Conservation (phyloP, 495 filamentous ascomycete genomes). For the Amniculicola lignicola region DNA sequence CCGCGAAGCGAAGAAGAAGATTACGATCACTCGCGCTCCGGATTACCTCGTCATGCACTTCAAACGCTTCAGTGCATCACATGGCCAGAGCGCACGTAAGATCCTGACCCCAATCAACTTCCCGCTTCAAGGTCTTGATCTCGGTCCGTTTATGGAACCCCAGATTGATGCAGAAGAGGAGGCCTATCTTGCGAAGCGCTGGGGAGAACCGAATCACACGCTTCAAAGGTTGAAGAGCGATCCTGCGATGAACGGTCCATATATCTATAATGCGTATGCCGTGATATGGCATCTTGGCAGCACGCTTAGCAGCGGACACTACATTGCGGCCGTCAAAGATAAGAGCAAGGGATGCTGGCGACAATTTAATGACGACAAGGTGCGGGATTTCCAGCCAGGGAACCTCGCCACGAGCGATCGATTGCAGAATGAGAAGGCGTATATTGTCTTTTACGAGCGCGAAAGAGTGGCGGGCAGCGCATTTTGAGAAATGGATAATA, state of each 20-base stretch:
- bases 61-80: constrained; percentile 65
- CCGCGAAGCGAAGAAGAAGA: constrained; percentile 67
- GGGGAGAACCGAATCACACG: constrained; percentile 1
- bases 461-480: constrained; percentile 14
- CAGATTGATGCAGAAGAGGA: constrained; percentile 37
- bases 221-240: constrained; percentile 34
- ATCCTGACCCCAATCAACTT: constrained; percentile 67
- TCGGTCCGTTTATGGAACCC: constrained; percentile 58
- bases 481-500: no score
- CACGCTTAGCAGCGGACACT: constrained; percentile 65
- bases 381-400: constrained; percentile 57
- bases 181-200: constrained; percentile 7
- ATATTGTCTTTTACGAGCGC: constrained; percentile 61
- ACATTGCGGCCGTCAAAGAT: constrained; percentile 64
- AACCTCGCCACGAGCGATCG: constrained; percentile 48
- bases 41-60: constrained; percentile 72
- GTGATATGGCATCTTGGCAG: constrained; percentile 66
- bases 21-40: constrained; percentile 69
- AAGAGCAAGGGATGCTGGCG: constrained; percentile 57
- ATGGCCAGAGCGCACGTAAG: constrained; percentile 58
- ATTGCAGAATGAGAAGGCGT: constrained; percentile 62
- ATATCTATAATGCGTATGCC: constrained; percentile 68
- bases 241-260: constrained; percentile 58
- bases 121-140: constrained; percentile 60
- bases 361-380: constrained; percentile 61